Conservation (phyloP, 2,329 filamentous ascomycete genomes). For the Arthroderma uncinatum region DNA sequence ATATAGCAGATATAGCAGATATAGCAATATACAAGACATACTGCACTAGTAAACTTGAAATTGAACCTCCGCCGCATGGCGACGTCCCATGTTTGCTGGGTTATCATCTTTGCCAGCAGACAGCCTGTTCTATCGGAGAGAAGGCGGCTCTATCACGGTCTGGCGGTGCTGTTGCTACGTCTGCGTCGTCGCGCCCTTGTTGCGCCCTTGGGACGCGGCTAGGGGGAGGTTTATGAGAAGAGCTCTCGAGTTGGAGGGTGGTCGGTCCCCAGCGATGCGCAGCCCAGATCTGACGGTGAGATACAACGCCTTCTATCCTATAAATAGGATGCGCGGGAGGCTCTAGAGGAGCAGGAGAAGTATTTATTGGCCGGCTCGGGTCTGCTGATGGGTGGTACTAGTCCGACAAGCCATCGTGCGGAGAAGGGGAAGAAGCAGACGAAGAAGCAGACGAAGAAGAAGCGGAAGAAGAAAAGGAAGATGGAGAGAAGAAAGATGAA, state of each 20-base stretch:
- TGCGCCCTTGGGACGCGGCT: too few species aligned
- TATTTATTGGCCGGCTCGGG: not conserved
- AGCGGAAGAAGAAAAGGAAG: not conserved
- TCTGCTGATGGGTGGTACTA: not conserved
- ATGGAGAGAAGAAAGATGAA: not conserved
- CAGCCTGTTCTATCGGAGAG: not conserved
- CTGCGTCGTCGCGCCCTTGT: too few species aligned
- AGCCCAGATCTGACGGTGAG: not conserved
- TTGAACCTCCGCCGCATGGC: conserved; percentile 5
- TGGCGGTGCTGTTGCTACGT: too few species aligned
- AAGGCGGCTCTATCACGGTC: too few species aligned
- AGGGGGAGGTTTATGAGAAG: too few species aligned
- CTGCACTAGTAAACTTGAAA: not conserved
- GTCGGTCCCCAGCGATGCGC: too few species aligned
- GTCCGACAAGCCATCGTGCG: not conserved
- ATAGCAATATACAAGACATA: not conserved
- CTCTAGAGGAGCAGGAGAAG: not conserved
- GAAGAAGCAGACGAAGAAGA: not conserved
- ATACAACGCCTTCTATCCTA: not conserved
- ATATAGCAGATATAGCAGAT: not conserved
- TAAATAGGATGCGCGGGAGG: not conserved
- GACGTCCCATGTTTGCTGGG: not conserved
- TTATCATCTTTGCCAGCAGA: not conserved
- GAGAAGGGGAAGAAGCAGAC: not conserved
- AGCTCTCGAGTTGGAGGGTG: too few species aligned